Base-by-base conservation (phyloP, 257 asterid genomes). In the Gynochthodes officinalis region DNA sequence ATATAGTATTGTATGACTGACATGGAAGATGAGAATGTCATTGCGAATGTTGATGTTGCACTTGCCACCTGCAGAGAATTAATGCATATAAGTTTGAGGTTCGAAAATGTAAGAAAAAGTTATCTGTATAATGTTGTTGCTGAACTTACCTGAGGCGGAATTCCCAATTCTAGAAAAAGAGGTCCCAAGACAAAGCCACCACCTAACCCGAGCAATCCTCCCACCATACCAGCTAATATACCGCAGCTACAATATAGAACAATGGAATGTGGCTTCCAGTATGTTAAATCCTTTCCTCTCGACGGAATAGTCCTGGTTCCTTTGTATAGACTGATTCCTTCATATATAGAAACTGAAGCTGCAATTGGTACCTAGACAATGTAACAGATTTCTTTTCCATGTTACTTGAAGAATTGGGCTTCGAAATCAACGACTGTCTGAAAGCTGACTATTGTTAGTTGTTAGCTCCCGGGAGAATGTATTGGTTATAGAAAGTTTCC, bases 31-130 rank as follows among this genome's bases (percentile, higher is more conserved):
- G 84, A 81, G 19, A 81, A 77, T 33, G 74, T 67, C 84, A 81
- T 81, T 66, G 84, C 73, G n/a, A 81, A 81, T 50, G 84, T 81
- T 70, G 84, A 81, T 77, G 84, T 81, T 53, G 84, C 84, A 54
- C 82, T 81, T 61, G 84, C 84, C 44, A 81, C 84, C 84, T 80
- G 78, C n/a, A n/a, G n/a, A 43, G 12, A 35, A 32, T 5, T 7
- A 21, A 44, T 59, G n/a, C 23, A 23, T 43, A 13, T 43, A 43
- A 43, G 49, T 43, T 7, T 50, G 57, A 50, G 57, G 8, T 50
- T 50, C 3, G 25, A 11, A 50, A 30, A 63, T 63, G 37, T n/a
- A 59, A n/a, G 65, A n/a, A 19, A 7, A 62, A 37, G 0, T n/a
- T n/a, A n/a, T n/a, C n/a, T n/a, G n/a, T n/a, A n/a, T n/a, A n/a